Evolutionary conservation across 2,329 filamentous ascomycete species (phyloP), one percentile per base, ranked within the genome.

Genomic region (Alternaria consortialis): DNA sequence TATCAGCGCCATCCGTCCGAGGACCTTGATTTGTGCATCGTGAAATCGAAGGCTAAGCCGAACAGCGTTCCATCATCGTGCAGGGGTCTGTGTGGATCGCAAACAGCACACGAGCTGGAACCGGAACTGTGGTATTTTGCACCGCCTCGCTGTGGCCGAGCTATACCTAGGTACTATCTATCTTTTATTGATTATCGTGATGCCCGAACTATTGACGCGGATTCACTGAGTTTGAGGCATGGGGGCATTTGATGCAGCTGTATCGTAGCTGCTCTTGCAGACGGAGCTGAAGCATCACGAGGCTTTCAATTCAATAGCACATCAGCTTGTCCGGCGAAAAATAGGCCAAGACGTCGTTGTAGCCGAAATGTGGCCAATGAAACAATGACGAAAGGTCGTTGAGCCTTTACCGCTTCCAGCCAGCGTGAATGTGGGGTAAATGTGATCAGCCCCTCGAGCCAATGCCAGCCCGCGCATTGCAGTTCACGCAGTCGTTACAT

Each of bases 51-150:
- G n/a, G 23, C 51, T 62, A 55, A 44, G 51, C 62, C 59, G 43
- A 60, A 44, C 32, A 39, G 52, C 47, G 51, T 60, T 53, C 47
- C 56, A 66, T 66, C 58, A 62, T 52, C 27, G 46, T 48, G 60
- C 65, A 70, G 67, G 69, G 66, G 46, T 63, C 11, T 37, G 58
- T 54, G 58, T 57, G 63, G 64, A 65, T 60, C 36, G 55, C 34
- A 59, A 62, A 53, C 48, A n/a, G 43, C 54, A 43, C 59, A 72
- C 73, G 73, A 72, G 62, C 67, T 71, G 64, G 64, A 70, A 73
- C 67, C 72, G 73, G 73, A 73, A 70, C 66, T 57, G 47, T 48
- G 53, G 43, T 34, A 47, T 54, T 48, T 50, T 66, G 70, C 70
- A 73, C 70, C 62, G 70, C 69, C 69, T 69, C 62, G 17, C 34